Conservation (phyloP, 345 rosid genomes). For the Rhizophora apiculata region DNA sequence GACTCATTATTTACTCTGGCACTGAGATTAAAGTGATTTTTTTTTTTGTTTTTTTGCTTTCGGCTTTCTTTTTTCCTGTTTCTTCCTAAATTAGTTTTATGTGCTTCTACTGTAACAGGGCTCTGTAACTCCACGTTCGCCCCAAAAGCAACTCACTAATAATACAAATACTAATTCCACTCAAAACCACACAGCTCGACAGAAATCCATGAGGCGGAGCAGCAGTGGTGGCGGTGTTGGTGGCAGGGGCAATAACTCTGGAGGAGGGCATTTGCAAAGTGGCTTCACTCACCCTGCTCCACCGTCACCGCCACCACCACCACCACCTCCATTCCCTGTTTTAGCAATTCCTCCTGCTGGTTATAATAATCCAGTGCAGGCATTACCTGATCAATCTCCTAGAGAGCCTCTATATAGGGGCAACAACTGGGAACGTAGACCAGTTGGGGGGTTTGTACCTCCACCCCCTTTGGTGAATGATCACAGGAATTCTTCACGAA, state of each 20-base stretch:
- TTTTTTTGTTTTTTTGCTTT: no score
- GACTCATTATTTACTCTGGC: no score
- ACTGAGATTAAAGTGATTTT: no score
- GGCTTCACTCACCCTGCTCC: constrained; percentile 27
- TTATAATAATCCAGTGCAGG: constrained; percentile 29
- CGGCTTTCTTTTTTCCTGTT: background rate
- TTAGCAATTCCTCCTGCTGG: constrained; percentile 32
- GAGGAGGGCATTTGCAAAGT: constrained; percentile 30
- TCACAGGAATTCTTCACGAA: constrained; percentile 40
- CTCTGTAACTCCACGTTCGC: constrained; percentile 25
- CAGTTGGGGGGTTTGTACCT: constrained; percentile 36
- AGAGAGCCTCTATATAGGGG: constrained; percentile 40
- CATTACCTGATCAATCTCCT: constrained; percentile 33
- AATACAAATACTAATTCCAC: constrained; percentile 38
- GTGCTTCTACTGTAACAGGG: constrained; percentile 23
- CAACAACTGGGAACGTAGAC: constrained; percentile 44
- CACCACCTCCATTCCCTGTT: constrained; percentile 43
- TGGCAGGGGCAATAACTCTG: constrained; percentile 17
- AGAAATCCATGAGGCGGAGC: constrained; percentile 34
- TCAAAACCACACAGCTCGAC: constrained; percentile 33
- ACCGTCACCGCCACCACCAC: constrained; percentile 36
- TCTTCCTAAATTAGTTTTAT: background rate
- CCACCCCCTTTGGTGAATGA: constrained; percentile 37
- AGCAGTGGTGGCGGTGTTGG: constrained; percentile 24
- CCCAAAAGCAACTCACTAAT: constrained; percentile 29